Evolutionary conservation across 768 basidiomycete genomes (phyloP), one percentile per base, ranked within the genome.

Genomic region (Kwoniella mangroviensis): DNA sequence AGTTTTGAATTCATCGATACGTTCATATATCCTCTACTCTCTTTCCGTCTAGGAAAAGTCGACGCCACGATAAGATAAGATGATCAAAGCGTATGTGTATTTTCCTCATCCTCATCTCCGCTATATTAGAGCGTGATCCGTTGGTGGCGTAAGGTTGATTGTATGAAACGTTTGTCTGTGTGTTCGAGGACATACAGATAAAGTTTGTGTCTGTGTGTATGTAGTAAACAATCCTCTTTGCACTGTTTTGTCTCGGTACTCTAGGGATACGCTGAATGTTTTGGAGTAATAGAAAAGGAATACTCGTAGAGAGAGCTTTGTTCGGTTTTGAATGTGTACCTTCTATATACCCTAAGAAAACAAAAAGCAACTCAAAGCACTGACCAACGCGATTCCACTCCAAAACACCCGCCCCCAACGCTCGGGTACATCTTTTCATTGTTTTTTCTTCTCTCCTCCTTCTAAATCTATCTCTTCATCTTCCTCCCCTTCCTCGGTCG

Each of bases 81-180:
- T 49, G 45, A 49, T 49, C 45, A 13, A 49, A 49, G 13, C 45
- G 45, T 13, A 15, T 4, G 45, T 10, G 12, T 10, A 49, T 49
- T 0, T 13, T 49, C 13, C 45, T 19, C 42, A 43, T 43, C 42
- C 42, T 13, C 45, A 49, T 49, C 45, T 49, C 45, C 45, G 45
- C 34, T 7, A 49, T 6, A 19, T 49, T 49, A 49, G 10, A 19
- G 6, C 45, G 12, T 15, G 45, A 34, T 34, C 9, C 19, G 45
- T 4, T 49, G 19, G 13, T 49, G 45, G 45, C 34, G 34, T 7
- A 7, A 34, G 19, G 19, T 42, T 60, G 58, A 42, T 60, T 60
- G 58, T 60, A 60, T 60, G 58, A 60, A 60, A 41, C 41, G 41
- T 15, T 17, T 60, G 58, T 60, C 58, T 60, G 58, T 60, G 58